Evolutionary conservation across 768 basidiomycete species (phyloP).

Genomic region (Termitomyces sp.): DNA sequence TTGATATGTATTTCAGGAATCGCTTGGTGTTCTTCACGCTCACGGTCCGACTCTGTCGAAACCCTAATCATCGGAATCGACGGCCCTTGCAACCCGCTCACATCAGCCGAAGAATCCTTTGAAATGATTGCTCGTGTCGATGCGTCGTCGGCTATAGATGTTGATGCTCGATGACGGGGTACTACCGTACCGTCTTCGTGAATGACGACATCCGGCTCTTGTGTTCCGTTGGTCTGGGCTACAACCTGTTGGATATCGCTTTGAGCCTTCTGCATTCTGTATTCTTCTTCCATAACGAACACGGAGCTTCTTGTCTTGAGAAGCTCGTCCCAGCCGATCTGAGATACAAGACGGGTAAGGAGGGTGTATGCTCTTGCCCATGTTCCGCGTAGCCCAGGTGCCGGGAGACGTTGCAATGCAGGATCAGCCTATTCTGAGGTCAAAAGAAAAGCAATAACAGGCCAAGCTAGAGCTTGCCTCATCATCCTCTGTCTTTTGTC

Average conservation of each 20-base stretch:
- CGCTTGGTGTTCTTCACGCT: constrained; percentile 27
- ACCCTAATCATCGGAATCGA: constrained; percentile 66
- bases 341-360: constrained; percentile 83
- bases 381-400: constrained; percentile 90
- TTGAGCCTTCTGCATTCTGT: constrained; percentile 91
- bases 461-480: constrained; percentile 40
- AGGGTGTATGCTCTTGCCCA: constrained; percentile 94
- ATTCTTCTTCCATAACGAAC: constrained; percentile 99
- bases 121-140: constrained; percentile 60
- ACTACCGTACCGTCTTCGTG: constrained; percentile 59
- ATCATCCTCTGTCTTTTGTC: constrained; percentile 77
- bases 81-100: constrained; percentile 17
- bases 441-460: neutral
- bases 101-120: constrained; percentile 24
- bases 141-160: constrained; percentile 48
- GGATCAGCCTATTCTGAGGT: constrained; percentile 66
- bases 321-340: constrained; percentile 98
- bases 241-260: constrained; percentile 49
- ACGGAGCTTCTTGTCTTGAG: constrained; percentile 90
- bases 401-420: constrained; percentile 89
- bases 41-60: constrained; percentile 62
- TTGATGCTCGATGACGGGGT: constrained; percentile 16
- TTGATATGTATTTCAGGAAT: constrained; percentile 20
- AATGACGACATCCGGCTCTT: constrained; percentile 38
- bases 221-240: constrained; percentile 18